Base-by-base conservation (phyloP, 768 basidiomycete genomes). In the Amyloporia xantha region DNA sequence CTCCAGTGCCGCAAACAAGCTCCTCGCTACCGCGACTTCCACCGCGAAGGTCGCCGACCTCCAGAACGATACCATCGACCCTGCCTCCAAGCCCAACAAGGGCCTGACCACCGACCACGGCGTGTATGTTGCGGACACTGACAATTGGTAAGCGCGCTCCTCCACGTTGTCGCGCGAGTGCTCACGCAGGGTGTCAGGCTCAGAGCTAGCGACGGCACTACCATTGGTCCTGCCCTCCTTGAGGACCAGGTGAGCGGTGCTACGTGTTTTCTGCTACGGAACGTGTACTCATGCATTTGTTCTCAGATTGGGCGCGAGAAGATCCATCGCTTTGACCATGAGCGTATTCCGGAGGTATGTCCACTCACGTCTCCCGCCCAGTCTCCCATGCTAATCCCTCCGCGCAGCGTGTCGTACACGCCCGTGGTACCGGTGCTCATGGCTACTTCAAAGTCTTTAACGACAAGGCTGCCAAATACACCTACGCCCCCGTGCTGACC, bases 301-400 rank as follows among this genome's bases (percentile, higher is more conserved):
- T 17, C 7, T 5, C 25, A 62, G 54, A 57, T 86, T 54, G 76
- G 75, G 4, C 77, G 84, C 54, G 82, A 86, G 69, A 88, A 89
- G 65, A 78, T 90, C 25, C 77, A 78, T 46, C 76, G 82, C 12
- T 92, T 91, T 58, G 89, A 91, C 61, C 89, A 91, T 59, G 90
- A 93, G 63, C 84, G 89, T 35, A 92, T 93, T 47, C 91, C 91
- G 0, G 91, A 91, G 70, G 82, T 83, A 6, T 35, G 56, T 55
- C 19, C 20, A 41, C 11, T 6, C 41, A 11, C 7, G 11, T 12
- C 27, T 13, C 9, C n/a, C 28, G 3, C 19, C 2, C 19, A 20
- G 27, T 23, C 35, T 36, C 3, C 44, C 21, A 47, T n/a, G 10
- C 25, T 74, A 76, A 12, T 0, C 38, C 28, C 35, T 28, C 23